Conservation (phyloP, 345 rosid species). For the Diplotaxis tenuifolia region DNA sequence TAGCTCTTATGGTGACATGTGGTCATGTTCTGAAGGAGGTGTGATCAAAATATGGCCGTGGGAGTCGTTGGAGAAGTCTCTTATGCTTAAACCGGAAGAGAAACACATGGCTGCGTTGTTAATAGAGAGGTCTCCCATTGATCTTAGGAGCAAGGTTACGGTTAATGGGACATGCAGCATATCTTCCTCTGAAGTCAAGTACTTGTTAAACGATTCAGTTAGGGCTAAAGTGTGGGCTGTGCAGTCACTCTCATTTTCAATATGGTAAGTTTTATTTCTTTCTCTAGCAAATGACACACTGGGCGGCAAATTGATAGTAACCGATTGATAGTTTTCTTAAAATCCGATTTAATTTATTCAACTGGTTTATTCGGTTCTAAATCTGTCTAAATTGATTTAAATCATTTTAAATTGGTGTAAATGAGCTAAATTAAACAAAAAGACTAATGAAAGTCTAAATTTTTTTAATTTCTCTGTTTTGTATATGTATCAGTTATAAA, state of each 20-base stretch:
- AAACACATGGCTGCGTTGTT: conserved; percentile 84
- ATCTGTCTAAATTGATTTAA: too few relatives aligned
- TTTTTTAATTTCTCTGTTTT: neutral
- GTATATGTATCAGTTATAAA: too few relatives aligned
- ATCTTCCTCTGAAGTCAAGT: conserved; percentile 76
- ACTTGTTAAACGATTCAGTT: conserved; percentile 53
- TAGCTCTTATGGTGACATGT: conserved; percentile 77
- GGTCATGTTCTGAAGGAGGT: conserved; percentile 85
- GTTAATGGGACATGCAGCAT: conserved; percentile 68
- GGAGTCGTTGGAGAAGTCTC: conserved; percentile 81
- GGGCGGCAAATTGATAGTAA: too few relatives aligned
- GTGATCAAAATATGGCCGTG: conserved; percentile 78
- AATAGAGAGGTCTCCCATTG: conserved; percentile 76
- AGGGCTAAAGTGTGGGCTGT: conserved; percentile 81
- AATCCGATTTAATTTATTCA: too few relatives aligned
- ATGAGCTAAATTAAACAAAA: neutral
- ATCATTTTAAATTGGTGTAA: neutral
- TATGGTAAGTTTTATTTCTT: conserved; percentile 46
- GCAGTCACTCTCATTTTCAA: conserved; percentile 61
- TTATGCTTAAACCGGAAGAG: conserved; percentile 65
- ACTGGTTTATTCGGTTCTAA: too few relatives aligned
- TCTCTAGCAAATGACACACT: neutral
- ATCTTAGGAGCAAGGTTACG: conserved; percentile 80
- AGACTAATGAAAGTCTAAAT: neutral
- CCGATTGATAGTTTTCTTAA: too few relatives aligned